These are phyloP conservation scores for Protomyces pachydermus DNA, from an alignment of 1,139 yeast genomes.

Conservation along the genomic window DNA sequence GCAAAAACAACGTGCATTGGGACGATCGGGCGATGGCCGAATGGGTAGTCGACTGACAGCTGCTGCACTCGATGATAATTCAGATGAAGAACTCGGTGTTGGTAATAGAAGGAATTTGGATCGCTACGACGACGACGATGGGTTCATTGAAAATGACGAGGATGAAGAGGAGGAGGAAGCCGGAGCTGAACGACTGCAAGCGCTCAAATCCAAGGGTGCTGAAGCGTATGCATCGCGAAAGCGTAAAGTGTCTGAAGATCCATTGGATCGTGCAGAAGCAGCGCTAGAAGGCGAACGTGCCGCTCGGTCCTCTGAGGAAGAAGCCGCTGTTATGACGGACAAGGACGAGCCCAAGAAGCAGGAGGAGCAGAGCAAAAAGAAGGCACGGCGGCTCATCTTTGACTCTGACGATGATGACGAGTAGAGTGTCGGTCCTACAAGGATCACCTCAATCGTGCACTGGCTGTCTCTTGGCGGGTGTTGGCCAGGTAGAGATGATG, in stretches of 20 bases:
- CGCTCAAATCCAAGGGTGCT: slow-evolving; percentile 56
- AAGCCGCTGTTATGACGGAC: slow-evolving; percentile 35
- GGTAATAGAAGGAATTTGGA: slow-evolving; percentile 49
- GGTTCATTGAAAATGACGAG: slow-evolving; percentile 41
- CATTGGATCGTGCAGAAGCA: slow-evolving; percentile 37
- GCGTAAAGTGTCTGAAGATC: slow-evolving; percentile 17
- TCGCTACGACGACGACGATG: slow-evolving; percentile 41
- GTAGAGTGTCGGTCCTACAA: background rate
- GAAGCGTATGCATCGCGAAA: slow-evolving; percentile 43
- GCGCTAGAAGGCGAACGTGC: slow-evolving; percentile 31
- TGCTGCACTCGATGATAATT: slow-evolving; percentile 40
- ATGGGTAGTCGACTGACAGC: slow-evolving; percentile 35
- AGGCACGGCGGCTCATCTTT: background rate
- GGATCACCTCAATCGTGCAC: background rate
- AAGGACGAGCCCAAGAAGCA: slow-evolving; percentile 29
- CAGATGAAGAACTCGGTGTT: slow-evolving; percentile 45
- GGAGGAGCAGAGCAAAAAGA: background rate
- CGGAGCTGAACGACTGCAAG: slow-evolving; percentile 50
- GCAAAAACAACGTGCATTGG: slow-evolving; percentile 68
- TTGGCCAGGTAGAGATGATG: slow-evolving; percentile 7
- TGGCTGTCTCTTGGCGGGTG: background rate
- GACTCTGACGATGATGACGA: background rate
- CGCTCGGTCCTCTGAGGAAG: slow-evolving; percentile 33
- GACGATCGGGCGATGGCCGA: slow-evolving; percentile 50
- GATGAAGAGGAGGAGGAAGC: slow-evolving; percentile 43